Base-by-base conservation (phyloP, 495 filamentous ascomycete genomes). In the Penicillium maclennaniae region DNA sequence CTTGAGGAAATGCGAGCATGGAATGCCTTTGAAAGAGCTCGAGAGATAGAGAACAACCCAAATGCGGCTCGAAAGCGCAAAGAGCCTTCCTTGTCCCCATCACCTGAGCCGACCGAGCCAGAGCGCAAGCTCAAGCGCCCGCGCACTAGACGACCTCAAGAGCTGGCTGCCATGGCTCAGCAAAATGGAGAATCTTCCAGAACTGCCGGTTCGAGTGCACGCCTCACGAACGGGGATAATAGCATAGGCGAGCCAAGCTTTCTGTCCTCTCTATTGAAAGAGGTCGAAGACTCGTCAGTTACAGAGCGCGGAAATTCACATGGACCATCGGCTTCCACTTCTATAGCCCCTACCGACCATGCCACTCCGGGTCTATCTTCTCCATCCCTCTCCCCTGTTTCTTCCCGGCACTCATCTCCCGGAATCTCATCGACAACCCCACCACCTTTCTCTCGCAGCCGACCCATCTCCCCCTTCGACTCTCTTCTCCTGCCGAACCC, bases 21-120 rank as follows among this genome's bases (percentile, higher is more conserved):
- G 92, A 89, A 91, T 47, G 89, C 85, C 19, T 84, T 96, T 49
- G 91, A 97, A 56, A 87, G 83, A 55, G 89, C 89, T 34, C 82
- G 87, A 59, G 85, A 91, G 27, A 78, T 84, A 19, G 82, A 87
- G 46, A 73, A 76, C 26, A 62, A 78, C 43, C 74, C 75, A 1
- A 74, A 70, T 42, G 69, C 71, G 6, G 63, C 73, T 10, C 72
- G 88, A 42, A 96, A 96, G 68, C 79, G 91, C 40, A 92, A 90
- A 63, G 87, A 89, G n/a, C 78, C 79, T 0, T 89, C 86, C 12
- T 71, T 84, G 17, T 92, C 90, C 10, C 89, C 89, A 0, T 79
- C 76, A 7, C 69, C 77, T 1, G 82, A 87, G 62, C 76, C 81
- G 8, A 53, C 77, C 55, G 73, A 87, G 54, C 86, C 87, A 0